Conservation (phyloP, 1,284 basidiomycete species). For the Fereydounia khargensis region DNA sequence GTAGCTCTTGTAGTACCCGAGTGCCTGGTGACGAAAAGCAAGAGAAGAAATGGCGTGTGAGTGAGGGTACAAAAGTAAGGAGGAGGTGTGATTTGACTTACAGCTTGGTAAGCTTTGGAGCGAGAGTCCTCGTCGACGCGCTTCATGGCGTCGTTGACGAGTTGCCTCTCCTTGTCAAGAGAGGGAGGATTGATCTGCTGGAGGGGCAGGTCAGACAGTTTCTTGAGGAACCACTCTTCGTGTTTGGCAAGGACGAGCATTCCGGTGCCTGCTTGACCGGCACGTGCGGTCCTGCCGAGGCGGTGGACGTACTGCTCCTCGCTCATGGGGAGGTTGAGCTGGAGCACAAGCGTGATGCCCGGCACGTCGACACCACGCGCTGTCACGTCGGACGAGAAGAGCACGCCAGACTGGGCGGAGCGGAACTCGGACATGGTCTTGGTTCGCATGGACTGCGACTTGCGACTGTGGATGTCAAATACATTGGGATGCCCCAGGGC, state of each 20-base stretch:
- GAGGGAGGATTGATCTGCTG: slow-evolving; percentile 11
- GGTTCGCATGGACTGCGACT: slow-evolving; percentile 28
- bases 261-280: slow-evolving; percentile 63
- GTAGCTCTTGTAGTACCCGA: slow-evolving; percentile 66
- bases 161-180: slow-evolving; percentile 14
- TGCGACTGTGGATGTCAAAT: slow-evolving; percentile 43
- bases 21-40: slow-evolving; percentile 4
- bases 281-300: slow-evolving; percentile 62
- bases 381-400: slow-evolving; percentile 85
- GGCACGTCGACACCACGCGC: slow-evolving; percentile 70
- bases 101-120: slow-evolving; percentile 63
- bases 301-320: slow-evolving; percentile 58
- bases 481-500: slow-evolving; percentile 14
- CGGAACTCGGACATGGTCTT: slow-evolving; percentile 61
- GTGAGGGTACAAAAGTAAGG: not conserved
- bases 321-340: slow-evolving; percentile 60
- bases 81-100: too few species aligned
- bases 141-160: too few species aligned
- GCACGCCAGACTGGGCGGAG: slow-evolving; percentile 63
- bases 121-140: slow-evolving; percentile 24
- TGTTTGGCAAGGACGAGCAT: slow-evolving; percentile 65
- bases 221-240: slow-evolving; percentile 66
- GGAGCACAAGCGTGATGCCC: slow-evolving; percentile 63
- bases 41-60: not conserved
- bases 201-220: too few species aligned